Conservation (phyloP, 2,329 filamentous ascomycete species). For the Aureobasidium sp. region DNA sequence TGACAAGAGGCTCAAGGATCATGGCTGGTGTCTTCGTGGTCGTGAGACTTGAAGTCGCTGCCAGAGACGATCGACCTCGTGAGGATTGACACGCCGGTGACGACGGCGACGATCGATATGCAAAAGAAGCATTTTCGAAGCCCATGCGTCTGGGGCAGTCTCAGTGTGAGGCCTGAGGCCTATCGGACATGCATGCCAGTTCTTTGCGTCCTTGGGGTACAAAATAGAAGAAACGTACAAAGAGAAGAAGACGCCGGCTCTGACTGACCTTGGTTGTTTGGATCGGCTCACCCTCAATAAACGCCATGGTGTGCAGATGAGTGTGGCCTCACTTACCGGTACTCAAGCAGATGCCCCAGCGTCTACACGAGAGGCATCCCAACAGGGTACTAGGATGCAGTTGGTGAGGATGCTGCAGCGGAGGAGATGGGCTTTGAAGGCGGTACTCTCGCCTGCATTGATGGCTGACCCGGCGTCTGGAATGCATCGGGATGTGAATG, state of each 20-base stretch:
- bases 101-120: neutral
- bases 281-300: neutral
- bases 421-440: neutral
- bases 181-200: neutral
- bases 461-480: neutral
- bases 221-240: neutral
- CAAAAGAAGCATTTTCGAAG: conserved; percentile 8
- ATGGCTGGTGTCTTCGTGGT: neutral
- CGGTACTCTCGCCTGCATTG: neutral
- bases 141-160: neutral
- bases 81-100: neutral
- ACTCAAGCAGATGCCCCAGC: neutral
- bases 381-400: neutral
- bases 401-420: neutral
- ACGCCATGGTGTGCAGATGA: neutral
- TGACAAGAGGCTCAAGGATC: neutral
- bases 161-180: neutral
- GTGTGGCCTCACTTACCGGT: neutral
- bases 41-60: neutral
- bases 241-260: neutral
- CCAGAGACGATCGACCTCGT: neutral
- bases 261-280: neutral
- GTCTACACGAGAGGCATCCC: neutral
- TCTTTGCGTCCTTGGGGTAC: neutral
- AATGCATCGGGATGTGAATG: neutral